phyloP scores from a whole-genome alignment of 768 basidiomycete species.

The Russula emetica region DNA sequence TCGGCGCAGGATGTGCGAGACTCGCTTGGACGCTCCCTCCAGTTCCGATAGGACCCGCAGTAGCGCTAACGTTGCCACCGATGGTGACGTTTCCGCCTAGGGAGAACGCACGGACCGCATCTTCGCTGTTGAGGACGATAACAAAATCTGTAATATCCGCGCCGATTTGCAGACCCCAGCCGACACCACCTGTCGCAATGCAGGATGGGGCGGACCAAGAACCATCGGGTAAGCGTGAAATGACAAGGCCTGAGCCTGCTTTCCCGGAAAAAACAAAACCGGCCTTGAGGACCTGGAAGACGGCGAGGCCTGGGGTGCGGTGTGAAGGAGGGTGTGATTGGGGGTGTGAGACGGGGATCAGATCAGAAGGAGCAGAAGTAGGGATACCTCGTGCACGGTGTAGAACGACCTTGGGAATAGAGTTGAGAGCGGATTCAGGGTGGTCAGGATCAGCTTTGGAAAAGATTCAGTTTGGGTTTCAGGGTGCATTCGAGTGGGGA shows the following conservation, averaged over 20 bases:
- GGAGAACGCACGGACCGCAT: slow-evolving; percentile 93
- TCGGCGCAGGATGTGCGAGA: slow-evolving; percentile 88
- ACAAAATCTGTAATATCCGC: slow-evolving; percentile 96
- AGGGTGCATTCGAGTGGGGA: neutral
- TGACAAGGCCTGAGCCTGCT: slow-evolving; percentile 88
- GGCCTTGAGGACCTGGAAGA: slow-evolving; percentile 91
- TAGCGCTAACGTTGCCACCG: slow-evolving; percentile 80
- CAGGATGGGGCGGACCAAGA: slow-evolving; percentile 97
- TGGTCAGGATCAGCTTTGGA: slow-evolving; percentile 74
- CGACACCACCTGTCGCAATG: slow-evolving; percentile 92
- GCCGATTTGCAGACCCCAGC: slow-evolving; percentile 94
- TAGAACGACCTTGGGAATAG: slow-evolving; percentile 90
- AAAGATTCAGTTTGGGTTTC: neutral
- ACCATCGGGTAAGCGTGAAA: slow-evolving; percentile 88
- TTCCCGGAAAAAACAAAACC: slow-evolving; percentile 96
- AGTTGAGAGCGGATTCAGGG: slow-evolving; percentile 87
- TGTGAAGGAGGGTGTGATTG: neutral
- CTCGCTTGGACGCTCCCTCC: slow-evolving; percentile 86
- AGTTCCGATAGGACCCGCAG: slow-evolving; percentile 91
- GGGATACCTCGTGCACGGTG: slow-evolving; percentile 76
- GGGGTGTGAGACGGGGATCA: slow-evolving; percentile 1
- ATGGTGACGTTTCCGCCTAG: slow-evolving; percentile 95
- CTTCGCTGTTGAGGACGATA: slow-evolving; percentile 93
- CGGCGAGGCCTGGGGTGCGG: slow-evolving; percentile 65
- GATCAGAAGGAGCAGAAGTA: neutral